These are phyloP conservation scores for Lipomyces chichibuensis DNA, from an alignment of 805 yeast species.

Conservation along the genomic window DNA sequence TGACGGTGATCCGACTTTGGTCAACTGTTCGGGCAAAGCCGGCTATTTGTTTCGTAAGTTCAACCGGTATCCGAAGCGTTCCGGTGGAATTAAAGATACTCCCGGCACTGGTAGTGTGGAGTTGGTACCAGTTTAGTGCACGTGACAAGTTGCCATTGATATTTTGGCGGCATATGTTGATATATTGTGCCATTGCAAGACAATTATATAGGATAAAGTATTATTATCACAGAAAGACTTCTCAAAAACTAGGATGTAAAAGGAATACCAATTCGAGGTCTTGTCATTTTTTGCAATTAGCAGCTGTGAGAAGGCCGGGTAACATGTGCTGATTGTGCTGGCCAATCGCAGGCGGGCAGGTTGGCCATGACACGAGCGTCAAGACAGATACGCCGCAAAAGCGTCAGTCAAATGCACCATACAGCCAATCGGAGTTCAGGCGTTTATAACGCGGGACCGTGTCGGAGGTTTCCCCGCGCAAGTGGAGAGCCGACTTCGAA, in stretches of 20 bases:
- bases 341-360: neutral
- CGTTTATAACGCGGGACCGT: constrained; percentile 9
- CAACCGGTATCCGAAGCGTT: neutral
- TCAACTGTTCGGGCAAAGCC: neutral
- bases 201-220: too few species aligned
- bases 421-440: constrained; percentile 21
- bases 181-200: too few species aligned
- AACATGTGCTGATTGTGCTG: neutral
- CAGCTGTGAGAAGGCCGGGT: neutral
- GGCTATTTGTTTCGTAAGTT: neutral
- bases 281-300: neutral
- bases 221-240: neutral
- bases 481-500: constrained; percentile 2
- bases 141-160: neutral
- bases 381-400: constrained; percentile 9
- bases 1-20: too few species aligned
- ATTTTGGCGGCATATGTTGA: neutral
- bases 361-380: neutral
- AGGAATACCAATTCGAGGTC: neutral
- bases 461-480: constrained; percentile 13
- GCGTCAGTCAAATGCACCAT: neutral
- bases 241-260: neutral
- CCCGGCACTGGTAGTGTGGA: neutral
- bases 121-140: neutral
- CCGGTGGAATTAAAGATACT: neutral